These are phyloP conservation scores for Rhizopogon vesiculosus DNA, from an alignment of 768 basidiomycete species.

Conservation along the genomic window DNA sequence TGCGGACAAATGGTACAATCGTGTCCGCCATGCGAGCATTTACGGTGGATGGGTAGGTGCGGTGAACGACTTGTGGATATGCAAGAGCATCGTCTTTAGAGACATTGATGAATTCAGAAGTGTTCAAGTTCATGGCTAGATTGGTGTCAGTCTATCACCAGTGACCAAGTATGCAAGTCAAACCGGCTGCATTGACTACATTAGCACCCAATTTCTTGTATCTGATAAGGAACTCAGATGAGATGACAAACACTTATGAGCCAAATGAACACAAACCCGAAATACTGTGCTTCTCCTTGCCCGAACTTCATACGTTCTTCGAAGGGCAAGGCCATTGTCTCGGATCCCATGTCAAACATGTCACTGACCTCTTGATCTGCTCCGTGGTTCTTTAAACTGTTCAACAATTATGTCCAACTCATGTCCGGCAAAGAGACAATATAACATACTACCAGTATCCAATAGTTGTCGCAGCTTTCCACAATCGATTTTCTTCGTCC, in stretches of 20 bases:
- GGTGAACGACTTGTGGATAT: constrained; percentile 47
- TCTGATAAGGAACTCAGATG: constrained; percentile 10
- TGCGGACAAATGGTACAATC: constrained; percentile 50
- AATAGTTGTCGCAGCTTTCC: no score
- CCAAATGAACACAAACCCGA: constrained; percentile 23
- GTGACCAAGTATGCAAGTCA: neutral
- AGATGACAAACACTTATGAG: neutral
- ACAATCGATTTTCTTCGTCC: no score
- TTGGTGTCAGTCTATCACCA: neutral
- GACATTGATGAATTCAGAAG: constrained; percentile 61
- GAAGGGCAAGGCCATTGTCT: constrained; percentile 34
- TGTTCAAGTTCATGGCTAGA: constrained; percentile 27
- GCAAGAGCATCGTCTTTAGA: constrained; percentile 66
- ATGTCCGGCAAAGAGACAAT: no score
- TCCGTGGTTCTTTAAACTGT: constrained; percentile 5
- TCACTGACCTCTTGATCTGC: constrained; percentile 28
- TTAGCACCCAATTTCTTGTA: constrained; percentile 64
- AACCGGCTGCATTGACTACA: constrained; percentile 55
- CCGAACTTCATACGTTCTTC: constrained; percentile 40
- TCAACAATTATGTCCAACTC: no score
- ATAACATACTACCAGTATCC: no score
- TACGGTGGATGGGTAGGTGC: constrained; percentile 54
- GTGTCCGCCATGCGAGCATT: constrained; percentile 43
- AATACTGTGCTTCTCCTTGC: constrained; percentile 36
- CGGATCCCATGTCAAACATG: constrained; percentile 40